phyloP scores from a whole-genome alignment of 768 basidiomycete species.

The Hebeloma cylindrosporum region DNA sequence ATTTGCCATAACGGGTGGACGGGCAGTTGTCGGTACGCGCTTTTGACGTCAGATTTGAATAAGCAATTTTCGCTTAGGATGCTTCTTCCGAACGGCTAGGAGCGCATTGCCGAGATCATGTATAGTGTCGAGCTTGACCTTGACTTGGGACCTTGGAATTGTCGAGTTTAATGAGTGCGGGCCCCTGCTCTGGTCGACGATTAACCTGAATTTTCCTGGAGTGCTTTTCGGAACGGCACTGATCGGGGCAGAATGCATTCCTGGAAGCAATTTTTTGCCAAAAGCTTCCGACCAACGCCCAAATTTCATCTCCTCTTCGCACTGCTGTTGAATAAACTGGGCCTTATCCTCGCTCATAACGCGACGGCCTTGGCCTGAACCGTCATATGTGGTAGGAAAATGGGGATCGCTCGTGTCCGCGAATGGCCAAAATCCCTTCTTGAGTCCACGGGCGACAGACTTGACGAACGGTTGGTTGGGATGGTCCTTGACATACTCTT shows the following conservation, averaged over 20 bases:
- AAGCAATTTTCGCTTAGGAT: slow-evolving; percentile 22
- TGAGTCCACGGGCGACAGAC: slow-evolving; percentile 30
- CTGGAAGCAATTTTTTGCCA: slow-evolving; percentile 35
- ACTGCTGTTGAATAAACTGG: slow-evolving; percentile 28
- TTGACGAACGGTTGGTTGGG: slow-evolving; percentile 38
- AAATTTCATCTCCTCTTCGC: slow-evolving; percentile 24
- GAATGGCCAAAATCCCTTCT: slow-evolving; percentile 47
- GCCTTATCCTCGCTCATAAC: slow-evolving; percentile 17
- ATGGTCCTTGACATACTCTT: slow-evolving; percentile 28
- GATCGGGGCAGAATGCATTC: slow-evolving; percentile 43
- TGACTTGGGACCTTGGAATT: slow-evolving; percentile 25
- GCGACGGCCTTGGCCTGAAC: slow-evolving; percentile 16
- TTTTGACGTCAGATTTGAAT: slow-evolving; percentile 39
- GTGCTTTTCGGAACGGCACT: slow-evolving; percentile 37
- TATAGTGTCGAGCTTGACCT: slow-evolving; percentile 34
- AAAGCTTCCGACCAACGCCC: slow-evolving; percentile 33
- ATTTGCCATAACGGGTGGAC: slow-evolving; percentile 32
- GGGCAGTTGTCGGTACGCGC: slow-evolving; percentile 34
- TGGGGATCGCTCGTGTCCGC: slow-evolving; percentile 23
- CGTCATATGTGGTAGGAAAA: slow-evolving; percentile 27
- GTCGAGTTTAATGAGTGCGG: slow-evolving; percentile 35
- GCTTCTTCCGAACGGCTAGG: slow-evolving; percentile 9
- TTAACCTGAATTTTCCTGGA: slow-evolving; percentile 34
- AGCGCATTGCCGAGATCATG: slow-evolving; percentile 28
- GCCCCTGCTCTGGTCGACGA: slow-evolving; percentile 40